Evolutionary conservation across 2,329 filamentous ascomycete species (phyloP).

Genomic region (Alternaria alternata): DNA sequence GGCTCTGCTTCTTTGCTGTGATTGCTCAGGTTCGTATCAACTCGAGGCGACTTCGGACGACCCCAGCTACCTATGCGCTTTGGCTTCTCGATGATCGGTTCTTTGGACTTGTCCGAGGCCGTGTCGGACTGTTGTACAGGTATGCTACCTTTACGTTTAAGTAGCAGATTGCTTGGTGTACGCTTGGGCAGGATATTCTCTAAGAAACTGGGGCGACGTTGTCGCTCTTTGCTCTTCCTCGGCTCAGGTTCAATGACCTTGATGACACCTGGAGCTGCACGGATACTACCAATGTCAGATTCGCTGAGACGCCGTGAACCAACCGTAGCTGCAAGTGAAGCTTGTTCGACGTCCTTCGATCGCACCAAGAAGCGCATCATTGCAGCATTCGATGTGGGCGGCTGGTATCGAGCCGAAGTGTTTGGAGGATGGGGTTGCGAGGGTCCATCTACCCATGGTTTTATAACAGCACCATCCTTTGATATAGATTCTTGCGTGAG

Average conservation of each 20-base stretch:
- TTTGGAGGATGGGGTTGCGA: slow-evolving; percentile 37
- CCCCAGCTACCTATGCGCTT: slow-evolving; percentile 54
- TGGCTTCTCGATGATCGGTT: slow-evolving; percentile 44
- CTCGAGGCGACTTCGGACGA: slow-evolving; percentile 51
- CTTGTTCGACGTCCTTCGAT: slow-evolving; percentile 61
- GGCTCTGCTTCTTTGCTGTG: slow-evolving; percentile 64
- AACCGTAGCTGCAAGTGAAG: slow-evolving; percentile 71
- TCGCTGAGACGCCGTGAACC: slow-evolving; percentile 72
- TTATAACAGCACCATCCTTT: slow-evolving; percentile 37
- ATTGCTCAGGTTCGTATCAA: slow-evolving; percentile 50
- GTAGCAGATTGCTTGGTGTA: slow-evolving; percentile 50
- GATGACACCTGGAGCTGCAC: slow-evolving; percentile 66
- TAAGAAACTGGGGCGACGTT: slow-evolving; percentile 64
- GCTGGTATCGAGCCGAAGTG: slow-evolving; percentile 54
- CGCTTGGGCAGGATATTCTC: slow-evolving; percentile 55
- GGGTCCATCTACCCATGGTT: slow-evolving; percentile 61
- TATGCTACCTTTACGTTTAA: slow-evolving; percentile 60
- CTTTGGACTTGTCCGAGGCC: slow-evolving; percentile 39
- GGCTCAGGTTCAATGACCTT: slow-evolving; percentile 64
- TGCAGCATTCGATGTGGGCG: slow-evolving; percentile 63
- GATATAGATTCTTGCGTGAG: slow-evolving; percentile 28
- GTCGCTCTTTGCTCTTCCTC: slow-evolving; percentile 49
- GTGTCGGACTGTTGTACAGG: slow-evolving; percentile 40
- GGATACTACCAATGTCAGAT: slow-evolving; percentile 69
- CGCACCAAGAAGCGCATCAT: slow-evolving; percentile 61